These are phyloP conservation scores for Colletotrichum sansevieriae DNA, from an alignment of 2,329 filamentous ascomycete species.

Conservation along the genomic window DNA sequence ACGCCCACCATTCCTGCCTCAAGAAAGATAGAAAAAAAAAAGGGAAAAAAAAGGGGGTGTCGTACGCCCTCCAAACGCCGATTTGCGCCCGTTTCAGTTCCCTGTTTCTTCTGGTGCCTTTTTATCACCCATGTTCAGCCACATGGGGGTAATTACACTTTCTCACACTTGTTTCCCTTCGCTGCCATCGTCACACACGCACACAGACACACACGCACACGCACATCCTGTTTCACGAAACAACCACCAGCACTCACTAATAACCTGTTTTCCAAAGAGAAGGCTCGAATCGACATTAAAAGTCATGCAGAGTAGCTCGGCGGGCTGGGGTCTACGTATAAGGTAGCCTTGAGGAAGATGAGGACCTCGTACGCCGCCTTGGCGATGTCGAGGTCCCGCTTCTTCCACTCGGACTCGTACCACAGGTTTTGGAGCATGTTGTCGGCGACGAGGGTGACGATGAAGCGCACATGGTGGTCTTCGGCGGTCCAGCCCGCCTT, in stretches of 20 bases:
- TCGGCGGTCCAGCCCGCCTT: slow-evolving; percentile 53
- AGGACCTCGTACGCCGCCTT: slow-evolving; percentile 55
- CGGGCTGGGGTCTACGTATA: slow-evolving; percentile 44
- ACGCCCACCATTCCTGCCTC: background rate
- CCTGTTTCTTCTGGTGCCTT: too few relatives aligned
- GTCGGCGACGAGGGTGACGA: slow-evolving; percentile 52
- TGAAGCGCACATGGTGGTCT: slow-evolving; percentile 56
- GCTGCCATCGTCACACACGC: too few relatives aligned
- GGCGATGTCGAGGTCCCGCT: slow-evolving; percentile 48
- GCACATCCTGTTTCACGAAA: too few relatives aligned
- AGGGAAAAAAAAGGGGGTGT: background rate
- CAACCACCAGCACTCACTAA: too few relatives aligned
- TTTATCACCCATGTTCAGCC: too few relatives aligned
- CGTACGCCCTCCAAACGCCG: slow-evolving; percentile 7
- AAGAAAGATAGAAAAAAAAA: background rate
- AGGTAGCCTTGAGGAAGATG: slow-evolving; percentile 49
- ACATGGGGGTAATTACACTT: too few relatives aligned
- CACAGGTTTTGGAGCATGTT: slow-evolving; percentile 52
- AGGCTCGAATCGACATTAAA: background rate
- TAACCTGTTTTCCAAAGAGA: background rate
- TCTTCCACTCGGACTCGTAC: slow-evolving; percentile 50
- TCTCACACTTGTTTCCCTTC: too few relatives aligned
- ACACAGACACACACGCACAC: too few relatives aligned
- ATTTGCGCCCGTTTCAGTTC: background rate
- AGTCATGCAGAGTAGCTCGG: slow-evolving; percentile 46